These are phyloP conservation scores for Colletotrichum endophyticum DNA, from an alignment of 2,329 filamentous ascomycete species.

Conservation along the genomic window DNA sequence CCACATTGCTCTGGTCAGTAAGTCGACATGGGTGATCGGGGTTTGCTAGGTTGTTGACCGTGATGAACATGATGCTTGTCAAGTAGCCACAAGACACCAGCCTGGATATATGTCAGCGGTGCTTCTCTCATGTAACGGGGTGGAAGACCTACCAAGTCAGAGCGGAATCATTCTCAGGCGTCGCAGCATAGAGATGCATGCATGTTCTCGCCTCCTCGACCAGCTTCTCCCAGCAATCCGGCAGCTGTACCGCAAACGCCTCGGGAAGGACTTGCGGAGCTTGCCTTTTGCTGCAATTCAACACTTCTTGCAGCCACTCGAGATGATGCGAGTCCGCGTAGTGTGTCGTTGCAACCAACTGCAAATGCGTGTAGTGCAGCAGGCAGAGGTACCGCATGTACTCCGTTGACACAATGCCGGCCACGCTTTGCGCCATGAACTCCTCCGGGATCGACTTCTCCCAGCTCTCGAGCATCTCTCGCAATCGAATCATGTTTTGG, in stretches of 20 bases:
- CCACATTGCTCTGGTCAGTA: conserved; percentile 13
- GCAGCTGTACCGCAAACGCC: neutral
- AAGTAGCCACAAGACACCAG: conserved; percentile 10
- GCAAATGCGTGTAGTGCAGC: conserved; percentile 13
- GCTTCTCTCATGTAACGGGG: rapidly evolving
- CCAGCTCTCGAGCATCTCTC: conserved; percentile 13
- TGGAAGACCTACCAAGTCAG: conserved; percentile 1
- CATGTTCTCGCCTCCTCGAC: neutral
- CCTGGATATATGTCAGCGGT: neutral
- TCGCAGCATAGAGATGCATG: conserved; percentile 11
- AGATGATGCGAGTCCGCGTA: conserved; percentile 7
- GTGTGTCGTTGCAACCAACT: conserved; percentile 1
- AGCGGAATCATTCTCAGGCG: neutral
- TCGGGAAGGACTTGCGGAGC: neutral
- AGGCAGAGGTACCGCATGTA: neutral
- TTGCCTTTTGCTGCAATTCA: neutral
- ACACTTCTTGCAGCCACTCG: neutral
- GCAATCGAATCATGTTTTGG: neutral
- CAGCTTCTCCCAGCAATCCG: conserved; percentile 9
- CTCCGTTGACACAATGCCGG: neutral
- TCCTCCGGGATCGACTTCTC: neutral
- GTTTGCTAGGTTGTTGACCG: conserved; percentile 5
- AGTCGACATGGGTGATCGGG: neutral
- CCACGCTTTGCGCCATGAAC: neutral
- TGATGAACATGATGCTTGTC: conserved; percentile 16